These are phyloP conservation scores for Polyporus tsugae DNA, from an alignment of 1,284 basidiomycete genomes.

Conservation along the genomic window DNA sequence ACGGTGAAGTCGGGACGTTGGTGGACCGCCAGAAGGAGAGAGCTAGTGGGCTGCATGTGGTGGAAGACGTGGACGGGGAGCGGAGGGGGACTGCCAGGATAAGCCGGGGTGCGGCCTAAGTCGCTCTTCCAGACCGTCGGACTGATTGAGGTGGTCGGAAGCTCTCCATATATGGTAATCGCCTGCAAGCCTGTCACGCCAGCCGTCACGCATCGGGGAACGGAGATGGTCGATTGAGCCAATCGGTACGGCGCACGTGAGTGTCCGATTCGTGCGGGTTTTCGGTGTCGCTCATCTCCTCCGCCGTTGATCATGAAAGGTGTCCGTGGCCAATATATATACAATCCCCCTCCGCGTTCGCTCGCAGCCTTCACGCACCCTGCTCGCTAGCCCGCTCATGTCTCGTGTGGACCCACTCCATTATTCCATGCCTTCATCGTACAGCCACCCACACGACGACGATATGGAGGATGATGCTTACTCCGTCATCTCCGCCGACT, in stretches of 20 bases:
- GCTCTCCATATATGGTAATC: conserved; percentile 12
- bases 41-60: not conserved
- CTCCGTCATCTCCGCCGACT: conserved; percentile 42
- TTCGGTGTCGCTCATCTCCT: conserved; percentile 35
- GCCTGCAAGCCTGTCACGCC: conserved; percentile 10
- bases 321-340: conserved; percentile 33
- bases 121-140: conserved; percentile 14
- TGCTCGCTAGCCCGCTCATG: conserved; percentile 22
- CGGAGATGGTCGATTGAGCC: conserved; percentile 29
- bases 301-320: conserved; percentile 32
- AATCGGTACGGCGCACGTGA: conserved; percentile 31
- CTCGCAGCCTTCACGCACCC: conserved; percentile 21
- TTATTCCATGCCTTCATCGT: conserved; percentile 26
- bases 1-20: not conserved
- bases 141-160: conserved; percentile 24
- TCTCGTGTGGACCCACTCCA: conserved; percentile 20
- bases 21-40: not conserved
- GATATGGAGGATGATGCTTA: conserved; percentile 41
- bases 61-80: not conserved
- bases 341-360: conserved; percentile 19
- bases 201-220: conserved; percentile 31
- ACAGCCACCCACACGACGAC: conserved; percentile 37
- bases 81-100: not conserved
- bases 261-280: conserved; percentile 37
- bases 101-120: not conserved